Evolutionary conservation across 2,329 filamentous ascomycete species (phyloP).

Genomic region (Paraphaeosphaeria minitans): DNA sequence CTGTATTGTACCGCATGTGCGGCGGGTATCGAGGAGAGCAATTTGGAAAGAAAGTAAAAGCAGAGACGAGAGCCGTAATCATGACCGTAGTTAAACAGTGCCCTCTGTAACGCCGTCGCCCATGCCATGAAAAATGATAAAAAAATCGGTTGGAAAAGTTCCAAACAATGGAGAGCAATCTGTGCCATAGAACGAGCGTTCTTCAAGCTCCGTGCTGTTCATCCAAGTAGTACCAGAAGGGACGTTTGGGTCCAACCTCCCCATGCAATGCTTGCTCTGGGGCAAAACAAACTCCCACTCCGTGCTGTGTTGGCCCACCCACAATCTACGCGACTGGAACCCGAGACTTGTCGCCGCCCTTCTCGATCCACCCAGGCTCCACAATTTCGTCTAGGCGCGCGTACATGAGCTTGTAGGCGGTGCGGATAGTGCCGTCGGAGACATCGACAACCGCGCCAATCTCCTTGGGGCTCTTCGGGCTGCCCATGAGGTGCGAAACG

Average conservation of each 20-base stretch:
- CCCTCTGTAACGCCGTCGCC: conserved; percentile 1
- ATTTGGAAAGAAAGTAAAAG: background rate
- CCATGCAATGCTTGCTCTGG: no score
- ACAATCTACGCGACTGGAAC: conserved; percentile 63
- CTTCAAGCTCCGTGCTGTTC: background rate
- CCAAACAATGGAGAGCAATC: background rate
- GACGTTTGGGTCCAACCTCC: background rate
- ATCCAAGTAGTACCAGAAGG: background rate
- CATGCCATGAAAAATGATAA: conserved; percentile 11
- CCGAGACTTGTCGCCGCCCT: conserved; percentile 72
- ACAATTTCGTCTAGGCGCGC: conserved; percentile 74
- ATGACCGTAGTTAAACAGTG: background rate
- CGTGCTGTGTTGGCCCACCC: background rate
- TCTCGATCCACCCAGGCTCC: conserved; percentile 73
- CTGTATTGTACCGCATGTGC: conserved; percentile 6
- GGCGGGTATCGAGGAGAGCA: conserved; percentile 8
- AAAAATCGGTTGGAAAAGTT: background rate
- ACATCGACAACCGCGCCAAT: conserved; percentile 86
- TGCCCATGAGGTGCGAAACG: conserved; percentile 83
- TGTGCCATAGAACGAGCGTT: background rate
- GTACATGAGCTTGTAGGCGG: conserved; percentile 89
- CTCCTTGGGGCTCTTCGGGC: conserved; percentile 79
- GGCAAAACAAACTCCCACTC: no score
- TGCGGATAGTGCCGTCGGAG: conserved; percentile 95
- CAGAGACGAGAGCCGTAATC: background rate